A percentile compares a stretch with the other conserved stretches of the same genome.
phyloP scores from a whole-genome alignment of 345 rosid species.

The Kandelia obovata region DNA sequence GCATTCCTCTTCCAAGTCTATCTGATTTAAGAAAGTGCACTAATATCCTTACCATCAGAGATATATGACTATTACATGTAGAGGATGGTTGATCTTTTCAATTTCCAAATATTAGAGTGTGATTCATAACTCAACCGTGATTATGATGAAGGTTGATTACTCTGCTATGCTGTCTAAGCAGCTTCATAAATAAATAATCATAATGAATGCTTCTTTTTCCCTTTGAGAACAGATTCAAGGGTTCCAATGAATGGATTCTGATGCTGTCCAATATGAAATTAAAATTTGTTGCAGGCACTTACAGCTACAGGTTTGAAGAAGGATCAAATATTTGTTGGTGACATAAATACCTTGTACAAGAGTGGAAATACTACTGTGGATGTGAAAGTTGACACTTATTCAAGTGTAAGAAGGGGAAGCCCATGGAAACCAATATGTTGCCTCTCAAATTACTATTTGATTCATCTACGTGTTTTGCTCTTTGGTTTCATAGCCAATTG shows the following conservation, averaged over 20 bases:
- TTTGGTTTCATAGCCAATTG: not conserved
- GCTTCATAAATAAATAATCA: no score
- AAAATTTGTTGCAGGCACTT: slow-evolving; percentile 45
- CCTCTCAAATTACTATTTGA: not conserved
- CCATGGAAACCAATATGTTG: not conserved
- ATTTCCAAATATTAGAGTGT: no score
- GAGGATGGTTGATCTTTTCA: no score
- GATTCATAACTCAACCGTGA: no score
- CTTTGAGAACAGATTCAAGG: not conserved
- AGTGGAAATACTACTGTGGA: slow-evolving; percentile 63
- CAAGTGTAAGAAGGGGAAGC: slow-evolving; percentile 49
- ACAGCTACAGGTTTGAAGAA: slow-evolving; percentile 71
- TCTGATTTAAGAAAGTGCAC: no score
- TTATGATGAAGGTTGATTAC: no score
- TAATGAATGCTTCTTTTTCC: slow-evolving; percentile 1
- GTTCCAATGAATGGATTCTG: slow-evolving; percentile 1
- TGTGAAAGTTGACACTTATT: slow-evolving; percentile 66
- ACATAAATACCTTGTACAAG: slow-evolving; percentile 60
- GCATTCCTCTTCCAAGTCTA: no score
- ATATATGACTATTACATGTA: no score
- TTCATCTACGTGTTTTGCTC: not conserved
- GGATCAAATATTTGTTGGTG: slow-evolving; percentile 60
- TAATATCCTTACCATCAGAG: no score
- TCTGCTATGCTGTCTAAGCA: no score
- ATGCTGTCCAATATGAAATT: not conserved